Evolutionary conservation across 345 rosid genomes (phyloP).

Genomic region (Populus euphratica): DNA sequence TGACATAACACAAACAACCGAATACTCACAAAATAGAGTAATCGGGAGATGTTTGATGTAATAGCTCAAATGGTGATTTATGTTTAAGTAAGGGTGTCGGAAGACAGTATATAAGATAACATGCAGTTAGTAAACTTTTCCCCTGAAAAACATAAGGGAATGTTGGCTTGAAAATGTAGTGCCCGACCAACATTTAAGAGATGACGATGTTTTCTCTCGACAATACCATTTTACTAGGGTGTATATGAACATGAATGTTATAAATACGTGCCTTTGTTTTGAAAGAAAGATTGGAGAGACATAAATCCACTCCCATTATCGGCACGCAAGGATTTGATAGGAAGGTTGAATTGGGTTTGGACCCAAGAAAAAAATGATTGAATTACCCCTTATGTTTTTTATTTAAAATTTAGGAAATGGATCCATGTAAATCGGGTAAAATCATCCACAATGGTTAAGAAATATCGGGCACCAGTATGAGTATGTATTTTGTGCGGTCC

Average conservation of each 20-base stretch:
- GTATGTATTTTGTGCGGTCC: background rate
- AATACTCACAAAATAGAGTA: background rate
- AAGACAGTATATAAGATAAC: background rate
- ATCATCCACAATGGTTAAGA: conserved; percentile 2
- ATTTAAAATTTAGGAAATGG: conserved; percentile 10
- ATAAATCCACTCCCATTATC: conserved; percentile 7
- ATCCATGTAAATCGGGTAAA: conserved; percentile 5
- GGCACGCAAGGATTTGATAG: background rate
- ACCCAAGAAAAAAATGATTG: background rate
- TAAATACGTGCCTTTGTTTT: background rate
- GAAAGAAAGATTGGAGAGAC: background rate
- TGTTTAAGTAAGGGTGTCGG: background rate
- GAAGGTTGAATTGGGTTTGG: background rate
- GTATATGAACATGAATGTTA: conserved; percentile 8
- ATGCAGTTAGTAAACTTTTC: background rate
- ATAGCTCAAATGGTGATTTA: background rate
- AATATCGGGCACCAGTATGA: background rate
- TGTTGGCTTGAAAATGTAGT: background rate
- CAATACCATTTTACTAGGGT: conserved; percentile 13
- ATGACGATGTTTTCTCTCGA: background rate
- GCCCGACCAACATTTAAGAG: background rate
- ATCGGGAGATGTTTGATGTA: too few relatives aligned
- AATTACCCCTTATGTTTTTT: background rate
- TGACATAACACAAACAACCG: background rate
- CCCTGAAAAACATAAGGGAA: background rate